phyloP scores from a whole-genome alignment of 2,329 filamentous ascomycete species.

The Phialocephala sp. region DNA sequence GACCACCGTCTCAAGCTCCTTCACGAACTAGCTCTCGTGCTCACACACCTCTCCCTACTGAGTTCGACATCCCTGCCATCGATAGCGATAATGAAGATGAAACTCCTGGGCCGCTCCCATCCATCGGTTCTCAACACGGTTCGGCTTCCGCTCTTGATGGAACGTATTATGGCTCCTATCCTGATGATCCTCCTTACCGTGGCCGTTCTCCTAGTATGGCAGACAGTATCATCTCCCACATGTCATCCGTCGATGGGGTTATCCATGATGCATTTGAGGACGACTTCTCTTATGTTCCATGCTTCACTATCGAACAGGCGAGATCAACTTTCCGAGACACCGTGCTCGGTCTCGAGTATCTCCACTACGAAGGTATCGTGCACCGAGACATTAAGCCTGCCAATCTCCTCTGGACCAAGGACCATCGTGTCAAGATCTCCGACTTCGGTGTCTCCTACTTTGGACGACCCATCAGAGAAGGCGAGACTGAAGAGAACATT shows the following conservation, averaged over 20 bases:
- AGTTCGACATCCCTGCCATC: slow-evolving; percentile 45
- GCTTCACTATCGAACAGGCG: slow-evolving; percentile 84
- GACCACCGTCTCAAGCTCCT: slow-evolving; percentile 37
- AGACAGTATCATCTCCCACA: slow-evolving; percentile 75
- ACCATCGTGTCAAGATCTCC: slow-evolving; percentile 93
- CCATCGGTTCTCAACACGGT: slow-evolving; percentile 54
- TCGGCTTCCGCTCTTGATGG: slow-evolving; percentile 68
- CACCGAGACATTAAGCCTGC: slow-evolving; percentile 88
- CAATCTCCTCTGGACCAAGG: slow-evolving; percentile 85
- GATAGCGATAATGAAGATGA: slow-evolving; percentile 59
- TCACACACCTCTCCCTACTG: slow-evolving; percentile 45
- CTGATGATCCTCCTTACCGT: slow-evolving; percentile 60
- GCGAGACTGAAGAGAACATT: slow-evolving; percentile 74
- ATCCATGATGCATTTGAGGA: slow-evolving; percentile 75
- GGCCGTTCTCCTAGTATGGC: slow-evolving; percentile 80
- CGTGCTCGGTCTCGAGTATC: slow-evolving; percentile 88
- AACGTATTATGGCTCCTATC: slow-evolving; percentile 77
- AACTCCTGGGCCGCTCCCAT: slow-evolving; percentile 58
- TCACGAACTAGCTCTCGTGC: slow-evolving; percentile 40
- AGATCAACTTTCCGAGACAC: slow-evolving; percentile 90
- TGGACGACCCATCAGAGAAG: slow-evolving; percentile 83
- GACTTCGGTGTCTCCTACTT: slow-evolving; percentile 99
- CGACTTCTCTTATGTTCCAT: slow-evolving; percentile 91
- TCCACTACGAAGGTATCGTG: slow-evolving; percentile 86
- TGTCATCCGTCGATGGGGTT: slow-evolving; percentile 68